Percentiles rank a stretch among this genome's conserved stretches.
Evolutionary conservation across 129 eudicot species (phyloP).

Genomic region (Oenanthe sinensis): DNA sequence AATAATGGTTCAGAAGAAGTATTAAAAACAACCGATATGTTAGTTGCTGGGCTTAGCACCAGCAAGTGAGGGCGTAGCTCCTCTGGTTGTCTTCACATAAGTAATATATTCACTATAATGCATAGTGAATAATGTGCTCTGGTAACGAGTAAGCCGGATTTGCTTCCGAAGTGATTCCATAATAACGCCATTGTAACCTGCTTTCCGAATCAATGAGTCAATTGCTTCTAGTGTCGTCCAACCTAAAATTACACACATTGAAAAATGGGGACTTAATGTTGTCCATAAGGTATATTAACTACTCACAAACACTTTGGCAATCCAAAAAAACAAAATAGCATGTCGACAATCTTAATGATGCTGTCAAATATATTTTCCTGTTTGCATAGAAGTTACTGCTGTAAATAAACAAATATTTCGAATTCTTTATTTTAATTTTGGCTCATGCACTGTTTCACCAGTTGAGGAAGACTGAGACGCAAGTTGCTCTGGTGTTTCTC

Average conservation of each 20-base stretch:
- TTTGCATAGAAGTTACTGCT: not conserved
- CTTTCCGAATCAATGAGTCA: slow-evolving; percentile 62
- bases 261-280: not conserved
- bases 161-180: slow-evolving; percentile 54
- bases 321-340: not conserved
- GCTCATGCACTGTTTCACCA: not conserved
- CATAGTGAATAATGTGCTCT: slow-evolving; percentile 68
- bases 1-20: slow-evolving; percentile 3
- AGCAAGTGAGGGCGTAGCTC: slow-evolving; percentile 37
- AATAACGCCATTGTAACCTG: slow-evolving; percentile 71
- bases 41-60: slow-evolving; percentile 39
- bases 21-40: not conserved
- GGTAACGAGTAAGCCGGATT: slow-evolving; percentile 69
- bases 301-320: not conserved
- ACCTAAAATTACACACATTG: slow-evolving; percentile 27
- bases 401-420: not conserved
- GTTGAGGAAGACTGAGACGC: not conserved
- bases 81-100: slow-evolving; percentile 66
- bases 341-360: not conserved
- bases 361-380: not conserved
- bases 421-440: not conserved
- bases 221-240: slow-evolving; percentile 84
- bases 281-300: not conserved
- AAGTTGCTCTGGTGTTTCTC: not conserved
- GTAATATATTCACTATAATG: slow-evolving; percentile 49